Conservation (phyloP, 2,329 filamentous ascomycete genomes). For the Bipolaris sorokiniana region DNA sequence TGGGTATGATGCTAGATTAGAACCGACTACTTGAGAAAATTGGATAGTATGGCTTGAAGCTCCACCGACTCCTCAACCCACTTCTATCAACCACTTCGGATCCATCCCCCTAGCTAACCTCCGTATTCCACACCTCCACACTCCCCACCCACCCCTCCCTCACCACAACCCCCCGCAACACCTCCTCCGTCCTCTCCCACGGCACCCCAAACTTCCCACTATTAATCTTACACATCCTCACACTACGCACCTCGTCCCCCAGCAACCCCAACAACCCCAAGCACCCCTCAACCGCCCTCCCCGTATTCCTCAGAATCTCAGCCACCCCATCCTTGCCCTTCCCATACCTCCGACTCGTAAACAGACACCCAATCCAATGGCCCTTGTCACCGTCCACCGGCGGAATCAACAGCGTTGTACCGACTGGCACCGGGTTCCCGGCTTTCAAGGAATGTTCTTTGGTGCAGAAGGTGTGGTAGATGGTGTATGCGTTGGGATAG, state of each 20-base stretch:
- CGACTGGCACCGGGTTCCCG: conserved; percentile 41
- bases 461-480: conserved; percentile 58
- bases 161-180: conserved; percentile 46
- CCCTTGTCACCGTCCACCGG: conserved; percentile 50
- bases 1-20: neutral
- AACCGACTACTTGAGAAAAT: neutral
- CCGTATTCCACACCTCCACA: conserved; percentile 39
- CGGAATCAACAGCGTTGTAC: conserved; percentile 61
- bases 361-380: conserved; percentile 66
- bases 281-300: conserved; percentile 57
- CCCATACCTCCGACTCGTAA: conserved; percentile 61
- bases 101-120: neutral
- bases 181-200: conserved; percentile 57
- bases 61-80: neutral
- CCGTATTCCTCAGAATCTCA: conserved; percentile 58
- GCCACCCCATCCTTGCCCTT: conserved; percentile 50
- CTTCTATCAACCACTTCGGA: neutral
- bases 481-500: conserved; percentile 59
- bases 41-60: neutral
- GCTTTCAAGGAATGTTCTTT: conserved; percentile 26
- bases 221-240: conserved; percentile 64
- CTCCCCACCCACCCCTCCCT: conserved; percentile 28
- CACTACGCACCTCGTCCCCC: conserved; percentile 10
- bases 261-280: conserved; percentile 49
- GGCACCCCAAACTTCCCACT: conserved; percentile 62